These are phyloP conservation scores for Xerophyta viscosa DNA, from an alignment of 106 monocot genomes.

Conservation along the genomic window DNA sequence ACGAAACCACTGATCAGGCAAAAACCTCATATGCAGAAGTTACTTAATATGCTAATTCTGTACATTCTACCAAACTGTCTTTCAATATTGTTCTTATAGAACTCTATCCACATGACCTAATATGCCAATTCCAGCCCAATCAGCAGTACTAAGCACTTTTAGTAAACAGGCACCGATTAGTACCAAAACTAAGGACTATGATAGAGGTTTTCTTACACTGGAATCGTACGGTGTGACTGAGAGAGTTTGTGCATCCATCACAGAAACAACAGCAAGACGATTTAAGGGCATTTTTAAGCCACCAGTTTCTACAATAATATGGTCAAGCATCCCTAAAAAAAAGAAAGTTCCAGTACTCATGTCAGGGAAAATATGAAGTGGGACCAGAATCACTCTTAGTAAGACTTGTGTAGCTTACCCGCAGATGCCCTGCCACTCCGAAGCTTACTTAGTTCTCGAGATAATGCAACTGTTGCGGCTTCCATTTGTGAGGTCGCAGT, in stretches of 20 bases:
- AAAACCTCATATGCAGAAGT: no score
- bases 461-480: conserved; percentile 61
- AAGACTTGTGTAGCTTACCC: conserved; percentile 25
- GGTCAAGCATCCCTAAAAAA: conserved; percentile 81
- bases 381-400: neutral
- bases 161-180: no score
- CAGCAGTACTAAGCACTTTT: no score
- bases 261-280: conserved; percentile 85
- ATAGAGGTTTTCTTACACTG: conserved; percentile 64
- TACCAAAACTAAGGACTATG: no score
- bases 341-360: neutral
- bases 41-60: no score
- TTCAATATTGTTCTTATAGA: no score
- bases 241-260: conserved; percentile 68
- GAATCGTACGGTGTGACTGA: conserved; percentile 93
- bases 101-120: no score
- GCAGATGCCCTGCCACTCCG: conserved; percentile 85
- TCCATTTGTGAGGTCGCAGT: conserved; percentile 71
- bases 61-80: no score
- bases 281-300: conserved; percentile 72
- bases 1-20: neutral
- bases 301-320: conserved; percentile 76
- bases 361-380: neutral
- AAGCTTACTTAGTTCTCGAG: conserved; percentile 79
- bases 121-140: no score